Conservation (phyloP, 306 rosid genomes). For the Medicago truncatula region DNA sequence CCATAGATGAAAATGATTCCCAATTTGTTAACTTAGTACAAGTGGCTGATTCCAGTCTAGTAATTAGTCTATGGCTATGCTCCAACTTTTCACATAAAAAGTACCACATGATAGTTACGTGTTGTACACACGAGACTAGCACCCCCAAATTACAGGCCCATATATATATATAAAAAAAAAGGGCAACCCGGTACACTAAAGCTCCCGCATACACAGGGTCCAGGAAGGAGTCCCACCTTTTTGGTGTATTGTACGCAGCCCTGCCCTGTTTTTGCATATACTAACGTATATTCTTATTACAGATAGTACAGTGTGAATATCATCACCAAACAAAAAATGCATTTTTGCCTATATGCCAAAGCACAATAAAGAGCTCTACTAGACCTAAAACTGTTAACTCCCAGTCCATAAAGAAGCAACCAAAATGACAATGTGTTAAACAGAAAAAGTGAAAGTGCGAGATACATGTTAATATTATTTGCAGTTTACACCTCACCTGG, state of each 20-base stretch:
- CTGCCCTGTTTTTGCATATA: no score
- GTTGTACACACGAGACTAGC: conserved; percentile 7
- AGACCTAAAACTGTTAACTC: conserved; percentile 21
- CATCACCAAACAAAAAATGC: conserved; percentile 11
- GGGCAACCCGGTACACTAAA: no score
- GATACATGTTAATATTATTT: conserved; percentile 31
- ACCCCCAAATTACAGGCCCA: neutral
- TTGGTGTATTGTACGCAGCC: no score
- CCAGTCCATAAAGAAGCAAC: conserved; percentile 25
- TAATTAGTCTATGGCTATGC: conserved; percentile 3
- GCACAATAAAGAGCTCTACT: conserved; percentile 11
- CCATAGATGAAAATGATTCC: neutral
- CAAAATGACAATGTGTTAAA: conserved; percentile 19
- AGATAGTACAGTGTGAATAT: conserved; percentile 23
- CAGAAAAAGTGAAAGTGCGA: conserved; percentile 2
- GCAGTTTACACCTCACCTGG: conserved; percentile 70
- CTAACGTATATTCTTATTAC: neutral
- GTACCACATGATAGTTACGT: neutral
- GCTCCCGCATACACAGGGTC: no score
- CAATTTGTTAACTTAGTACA: neutral
- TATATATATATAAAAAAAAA: no score
- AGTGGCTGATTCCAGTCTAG: conserved; percentile 15
- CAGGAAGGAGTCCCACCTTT: no score
- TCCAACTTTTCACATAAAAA: conserved; percentile 8
- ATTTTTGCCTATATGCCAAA: conserved; percentile 12